A percentile compares a stretch with the other conserved stretches of the same genome.
Conservation (phyloP, 106 monocot genomes). For the Dioscorea zingiberensis region DNA sequence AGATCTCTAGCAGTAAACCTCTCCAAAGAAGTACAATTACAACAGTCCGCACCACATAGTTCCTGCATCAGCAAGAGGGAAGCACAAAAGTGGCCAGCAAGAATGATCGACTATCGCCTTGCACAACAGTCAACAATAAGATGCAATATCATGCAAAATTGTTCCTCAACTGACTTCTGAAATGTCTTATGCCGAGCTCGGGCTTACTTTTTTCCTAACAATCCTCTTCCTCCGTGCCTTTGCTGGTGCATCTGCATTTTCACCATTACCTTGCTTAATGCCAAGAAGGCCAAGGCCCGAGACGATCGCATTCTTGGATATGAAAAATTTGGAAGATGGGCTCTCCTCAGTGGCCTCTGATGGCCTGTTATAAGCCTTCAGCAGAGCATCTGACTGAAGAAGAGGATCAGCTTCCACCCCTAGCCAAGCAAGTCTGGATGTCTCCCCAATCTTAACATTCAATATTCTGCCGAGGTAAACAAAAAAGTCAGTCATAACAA, state of each 20-base stretch:
- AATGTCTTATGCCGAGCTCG: conserved; percentile 27
- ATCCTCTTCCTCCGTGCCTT: conserved; percentile 70
- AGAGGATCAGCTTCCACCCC: conserved; percentile 83
- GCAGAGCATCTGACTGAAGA: conserved; percentile 54
- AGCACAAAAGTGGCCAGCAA: no score
- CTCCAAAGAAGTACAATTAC: no score
- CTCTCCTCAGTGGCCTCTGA: conserved; percentile 22
- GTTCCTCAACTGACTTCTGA: no score
- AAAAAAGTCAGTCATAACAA: background rate
- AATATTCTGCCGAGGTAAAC: conserved; percentile 40
- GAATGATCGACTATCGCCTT: no score
- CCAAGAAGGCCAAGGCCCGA: conserved; percentile 87
- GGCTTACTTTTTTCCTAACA: conserved; percentile 55
- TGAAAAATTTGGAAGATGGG: conserved; percentile 77
- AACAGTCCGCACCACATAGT: no score
- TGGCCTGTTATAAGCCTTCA: conserved; percentile 67
- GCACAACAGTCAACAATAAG: no score
- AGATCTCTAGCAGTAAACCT: no score
- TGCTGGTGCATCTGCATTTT: conserved; percentile 19
- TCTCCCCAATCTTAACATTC: conserved; percentile 72
- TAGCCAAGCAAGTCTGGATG: conserved; percentile 79
- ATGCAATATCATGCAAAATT: no score
- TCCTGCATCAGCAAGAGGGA: no score
- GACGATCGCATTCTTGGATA: conserved; percentile 82
- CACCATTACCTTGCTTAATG: conserved; percentile 44